Conservation (phyloP, 2,329 filamentous ascomycete species). For the Aotearoamyces nothofagi region DNA sequence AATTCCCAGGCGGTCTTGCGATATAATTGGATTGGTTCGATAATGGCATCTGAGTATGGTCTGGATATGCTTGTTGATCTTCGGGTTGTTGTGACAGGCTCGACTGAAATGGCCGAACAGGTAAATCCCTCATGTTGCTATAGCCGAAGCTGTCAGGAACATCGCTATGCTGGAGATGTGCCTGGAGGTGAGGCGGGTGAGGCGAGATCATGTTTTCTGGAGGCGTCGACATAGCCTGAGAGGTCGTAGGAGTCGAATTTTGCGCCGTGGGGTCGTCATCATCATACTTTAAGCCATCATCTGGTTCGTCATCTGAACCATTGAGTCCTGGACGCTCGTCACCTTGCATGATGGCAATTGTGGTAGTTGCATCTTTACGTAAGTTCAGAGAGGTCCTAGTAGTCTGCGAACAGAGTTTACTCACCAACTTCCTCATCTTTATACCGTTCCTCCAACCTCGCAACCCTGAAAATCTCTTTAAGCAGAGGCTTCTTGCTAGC, state of each 20-base stretch:
- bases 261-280: conserved; percentile 10
- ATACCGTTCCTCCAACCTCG: conserved; percentile 38
- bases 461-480: conserved; percentile 47
- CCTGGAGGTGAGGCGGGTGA: conserved; percentile 7
- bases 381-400: background rate
- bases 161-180: conserved; percentile 2
- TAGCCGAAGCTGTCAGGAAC: background rate
- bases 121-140: conserved; percentile 1
- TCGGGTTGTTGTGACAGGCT: background rate
- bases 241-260: background rate
- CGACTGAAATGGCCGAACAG: conserved; percentile 1
- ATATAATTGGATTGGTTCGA: conserved; percentile 3
- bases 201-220: conserved; percentile 11
- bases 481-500: conserved; percentile 37
- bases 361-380: conserved; percentile 2
- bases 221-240: conserved; percentile 5
- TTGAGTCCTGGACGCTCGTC: conserved; percentile 1
- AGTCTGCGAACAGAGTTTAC: conserved; percentile 7
- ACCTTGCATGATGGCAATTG: conserved; percentile 3
- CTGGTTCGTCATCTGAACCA: conserved; percentile 5
- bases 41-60: conserved; percentile 8
- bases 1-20: conserved; percentile 2
- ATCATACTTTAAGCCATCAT: conserved; percentile 9
- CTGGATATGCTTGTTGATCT: conserved; percentile 5
- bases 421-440: conserved; percentile 41